phyloP scores from a whole-genome alignment of 1,139 yeast species.

The Nakaseomyces bracarensis region DNA sequence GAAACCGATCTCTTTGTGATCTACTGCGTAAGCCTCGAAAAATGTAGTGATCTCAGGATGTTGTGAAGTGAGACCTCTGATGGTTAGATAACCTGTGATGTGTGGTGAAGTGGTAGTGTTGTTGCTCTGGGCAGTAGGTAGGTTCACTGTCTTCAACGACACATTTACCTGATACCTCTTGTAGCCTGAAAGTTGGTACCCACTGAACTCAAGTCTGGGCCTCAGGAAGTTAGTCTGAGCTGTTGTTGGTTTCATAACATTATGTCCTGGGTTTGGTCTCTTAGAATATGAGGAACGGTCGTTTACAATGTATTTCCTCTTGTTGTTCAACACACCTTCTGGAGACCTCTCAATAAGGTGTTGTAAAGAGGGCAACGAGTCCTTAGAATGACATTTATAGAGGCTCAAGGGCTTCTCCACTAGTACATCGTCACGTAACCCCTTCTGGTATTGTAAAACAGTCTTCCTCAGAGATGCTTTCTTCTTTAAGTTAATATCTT shows the following conservation, averaged over 20 bases:
- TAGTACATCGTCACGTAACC: not conserved
- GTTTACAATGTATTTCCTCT: constrained; percentile 9
- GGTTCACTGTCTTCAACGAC: constrained; percentile 23
- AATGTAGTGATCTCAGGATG: constrained; percentile 78
- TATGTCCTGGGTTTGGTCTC: not conserved
- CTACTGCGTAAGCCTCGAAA: constrained; percentile 79
- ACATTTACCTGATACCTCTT: constrained; percentile 30
- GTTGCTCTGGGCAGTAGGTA: constrained; percentile 16
- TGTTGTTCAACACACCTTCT: constrained; percentile 7
- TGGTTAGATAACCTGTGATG: constrained; percentile 70
- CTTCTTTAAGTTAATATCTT: constrained; percentile 3
- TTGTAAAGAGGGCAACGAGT: constrained; percentile 20
- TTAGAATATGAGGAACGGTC: constrained; percentile 9
- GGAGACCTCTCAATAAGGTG: constrained; percentile 11
- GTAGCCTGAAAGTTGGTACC: constrained; percentile 31
- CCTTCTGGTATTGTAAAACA: not conserved
- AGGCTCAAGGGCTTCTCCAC: constrained; percentile 9
- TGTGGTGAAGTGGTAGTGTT: constrained; percentile 26
- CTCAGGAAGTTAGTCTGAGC: constrained; percentile 19
- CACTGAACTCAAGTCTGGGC: constrained; percentile 26
- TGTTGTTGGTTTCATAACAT: not conserved
- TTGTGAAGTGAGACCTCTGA: constrained; percentile 68
- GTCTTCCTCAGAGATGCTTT: constrained; percentile 1
- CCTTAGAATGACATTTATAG: constrained; percentile 14
- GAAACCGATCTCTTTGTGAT: constrained; percentile 43